Base-by-base conservation (phyloP, 2,329 filamentous ascomycete genomes). In the Uncinocarpus reesii region DNA sequence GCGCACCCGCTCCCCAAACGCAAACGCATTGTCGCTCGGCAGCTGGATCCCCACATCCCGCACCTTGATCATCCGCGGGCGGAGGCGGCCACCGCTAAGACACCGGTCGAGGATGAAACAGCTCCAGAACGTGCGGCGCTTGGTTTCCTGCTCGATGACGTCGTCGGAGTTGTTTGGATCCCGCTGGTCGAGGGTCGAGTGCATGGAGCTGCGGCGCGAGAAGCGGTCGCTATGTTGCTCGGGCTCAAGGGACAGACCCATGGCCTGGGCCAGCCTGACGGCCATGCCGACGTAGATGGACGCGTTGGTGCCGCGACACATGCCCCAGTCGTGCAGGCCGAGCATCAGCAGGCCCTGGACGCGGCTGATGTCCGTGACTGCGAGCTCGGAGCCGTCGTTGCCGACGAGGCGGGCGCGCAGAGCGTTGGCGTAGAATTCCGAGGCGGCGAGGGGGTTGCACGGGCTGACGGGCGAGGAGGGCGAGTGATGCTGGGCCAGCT, bases 71-170 rank as follows among this genome's bases (percentile, higher is more conserved):
- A 75, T 76, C 24, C 71, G 71, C 1, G 74, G 75, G 3, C 75
- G 68, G 55, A 75, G 29, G 49, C 73, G 73, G 15, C 75, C 75
- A 55, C 71, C 73, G 55, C 74, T 77, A 21, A 77, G 55, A 51
- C 74, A 77, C 2, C 74, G 68, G 58, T 78, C 76, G 57, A 78
- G 64, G 42, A 77, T 72, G 56, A 75, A 78, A 54, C 75, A 78
- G 44, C 73, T 74, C 75, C 76, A 78, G 53, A 78, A 76, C 0
- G 74, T 77, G 4, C 76, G 70, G 13, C 76, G 69, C 51, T 70
- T 67, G 2, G 73, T 73, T 56, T 79, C 76, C 51, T 73, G 72
- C 13, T 70, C 62, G 41, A 78, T 74, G 41, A 76, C 71, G 29
- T 68, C 68, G 48, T 78, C 72, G 2, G 58, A 63, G 3, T 55